phyloP scores from a whole-genome alignment of 192 early-diverging fungal genomes.

The Thamnidium elegans region DNA sequence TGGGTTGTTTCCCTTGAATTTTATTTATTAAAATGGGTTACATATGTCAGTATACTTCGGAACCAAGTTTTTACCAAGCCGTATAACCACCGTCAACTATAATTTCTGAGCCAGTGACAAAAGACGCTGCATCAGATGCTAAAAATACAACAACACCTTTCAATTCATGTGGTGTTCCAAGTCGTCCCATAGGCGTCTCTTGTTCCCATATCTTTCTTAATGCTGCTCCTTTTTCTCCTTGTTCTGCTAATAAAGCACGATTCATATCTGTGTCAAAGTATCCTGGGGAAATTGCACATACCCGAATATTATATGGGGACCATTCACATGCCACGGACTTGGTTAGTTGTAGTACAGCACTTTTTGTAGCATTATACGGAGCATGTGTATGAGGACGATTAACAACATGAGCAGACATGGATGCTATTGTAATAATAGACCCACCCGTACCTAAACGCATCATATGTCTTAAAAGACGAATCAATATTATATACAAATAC shows the following conservation, averaged over 20 bases:
- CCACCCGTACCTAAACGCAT: constrained; percentile 26
- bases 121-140: constrained; percentile 59
- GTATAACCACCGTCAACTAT: constrained; percentile 38
- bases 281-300: constrained; percentile 40
- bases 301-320: constrained; percentile 40
- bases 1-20: too few relatives aligned
- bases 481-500: too few relatives aligned
- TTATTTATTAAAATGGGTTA: too few relatives aligned
- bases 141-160: constrained; percentile 52
- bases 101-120: constrained; percentile 49
- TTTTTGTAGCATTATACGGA: constrained; percentile 46
- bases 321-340: constrained; percentile 48
- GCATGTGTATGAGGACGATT: constrained; percentile 40
- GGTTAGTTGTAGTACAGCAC: constrained; percentile 40
- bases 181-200: constrained; percentile 25
- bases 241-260: constrained; percentile 15
- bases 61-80: constrained; percentile 22
- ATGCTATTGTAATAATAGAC: constrained; percentile 40
- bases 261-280: constrained; percentile 42
- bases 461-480: constrained; percentile 24
- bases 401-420: constrained; percentile 38
- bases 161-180: constrained; percentile 32
- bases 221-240: constrained; percentile 21
- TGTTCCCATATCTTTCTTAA: constrained; percentile 22
- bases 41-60: background rate